Percentiles rank a stretch among this genome's conserved stretches.
Conservation (phyloP, 352 stramenopile species). For the Phytophthora fragariae region DNA sequence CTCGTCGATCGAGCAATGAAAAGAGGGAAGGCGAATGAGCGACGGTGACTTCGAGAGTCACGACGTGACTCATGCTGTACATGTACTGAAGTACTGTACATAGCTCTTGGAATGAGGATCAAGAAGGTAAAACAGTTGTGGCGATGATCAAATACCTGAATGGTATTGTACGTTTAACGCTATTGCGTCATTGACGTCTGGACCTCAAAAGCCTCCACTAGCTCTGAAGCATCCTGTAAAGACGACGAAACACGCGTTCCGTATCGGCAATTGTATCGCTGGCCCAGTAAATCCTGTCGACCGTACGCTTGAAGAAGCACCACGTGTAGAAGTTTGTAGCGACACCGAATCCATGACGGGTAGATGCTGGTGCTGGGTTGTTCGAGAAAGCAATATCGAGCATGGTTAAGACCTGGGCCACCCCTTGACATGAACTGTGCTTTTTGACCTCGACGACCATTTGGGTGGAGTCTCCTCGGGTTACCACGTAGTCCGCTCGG, state of each 20-base stretch:
- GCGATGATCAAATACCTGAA: background rate
- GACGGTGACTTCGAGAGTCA: background rate
- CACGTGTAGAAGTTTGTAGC: background rate
- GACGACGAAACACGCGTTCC: background rate
- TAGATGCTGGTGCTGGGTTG: background rate
- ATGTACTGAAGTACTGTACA: background rate
- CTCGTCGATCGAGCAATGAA: conserved; percentile 17
- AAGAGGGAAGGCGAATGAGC: background rate
- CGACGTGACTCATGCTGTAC: too few species aligned
- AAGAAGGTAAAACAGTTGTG: background rate
- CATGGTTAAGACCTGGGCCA: background rate
- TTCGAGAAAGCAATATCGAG: background rate
- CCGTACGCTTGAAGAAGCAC: background rate
- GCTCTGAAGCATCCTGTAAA: background rate
- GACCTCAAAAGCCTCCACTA: background rate
- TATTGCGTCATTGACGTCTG: background rate
- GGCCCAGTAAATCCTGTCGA: background rate
- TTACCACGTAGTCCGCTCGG: background rate
- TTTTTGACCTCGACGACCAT: background rate
- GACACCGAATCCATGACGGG: background rate
- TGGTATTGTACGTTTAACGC: background rate
- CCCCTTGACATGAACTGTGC: background rate
- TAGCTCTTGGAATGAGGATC: background rate
- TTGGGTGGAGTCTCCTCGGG: background rate
- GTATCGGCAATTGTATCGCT: background rate